phyloP scores from a whole-genome alignment of 495 filamentous ascomycete species.

The Tuber brumale region DNA sequence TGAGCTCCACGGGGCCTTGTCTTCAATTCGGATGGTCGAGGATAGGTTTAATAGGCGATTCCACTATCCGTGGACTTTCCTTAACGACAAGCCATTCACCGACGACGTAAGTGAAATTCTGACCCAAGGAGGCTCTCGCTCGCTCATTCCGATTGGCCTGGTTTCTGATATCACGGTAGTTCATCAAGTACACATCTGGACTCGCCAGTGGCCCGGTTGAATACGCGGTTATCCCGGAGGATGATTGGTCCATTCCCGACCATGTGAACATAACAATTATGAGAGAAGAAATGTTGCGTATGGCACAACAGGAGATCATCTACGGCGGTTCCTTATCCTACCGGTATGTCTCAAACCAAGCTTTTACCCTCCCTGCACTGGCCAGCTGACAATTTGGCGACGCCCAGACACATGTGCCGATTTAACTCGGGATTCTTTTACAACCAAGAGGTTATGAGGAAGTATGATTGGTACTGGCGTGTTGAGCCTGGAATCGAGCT shows the following conservation, averaged over 20 bases:
- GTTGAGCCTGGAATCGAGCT: slow-evolving; percentile 51
- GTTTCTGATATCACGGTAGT: slow-evolving; percentile 16
- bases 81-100: slow-evolving; percentile 88
- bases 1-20: slow-evolving; percentile 27
- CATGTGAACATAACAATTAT: slow-evolving; percentile 85
- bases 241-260: slow-evolving; percentile 82
- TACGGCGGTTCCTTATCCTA: slow-evolving; percentile 85
- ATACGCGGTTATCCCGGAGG: slow-evolving; percentile 73
- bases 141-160: neutral
- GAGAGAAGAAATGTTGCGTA: slow-evolving; percentile 69
- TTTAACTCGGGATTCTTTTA: slow-evolving; percentile 97
- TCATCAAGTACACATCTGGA: slow-evolving; percentile 32
- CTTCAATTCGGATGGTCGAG: slow-evolving; percentile 32
- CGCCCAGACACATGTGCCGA: slow-evolving; percentile 71
- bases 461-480: slow-evolving; percentile 83
- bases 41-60: slow-evolving; percentile 72
- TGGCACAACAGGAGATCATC: slow-evolving; percentile 77
- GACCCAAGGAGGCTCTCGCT: neutral
- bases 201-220: slow-evolving; percentile 35
- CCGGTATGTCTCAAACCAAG: slow-evolving; percentile 97
- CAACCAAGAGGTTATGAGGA: slow-evolving; percentile 74
- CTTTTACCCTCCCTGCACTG: neutral
- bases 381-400: neutral
- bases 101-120: slow-evolving; percentile 51
- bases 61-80: slow-evolving; percentile 98